These are phyloP conservation scores for Lathyrus sativus DNA, from an alignment of 306 rosid genomes.

Conservation along the genomic window DNA sequence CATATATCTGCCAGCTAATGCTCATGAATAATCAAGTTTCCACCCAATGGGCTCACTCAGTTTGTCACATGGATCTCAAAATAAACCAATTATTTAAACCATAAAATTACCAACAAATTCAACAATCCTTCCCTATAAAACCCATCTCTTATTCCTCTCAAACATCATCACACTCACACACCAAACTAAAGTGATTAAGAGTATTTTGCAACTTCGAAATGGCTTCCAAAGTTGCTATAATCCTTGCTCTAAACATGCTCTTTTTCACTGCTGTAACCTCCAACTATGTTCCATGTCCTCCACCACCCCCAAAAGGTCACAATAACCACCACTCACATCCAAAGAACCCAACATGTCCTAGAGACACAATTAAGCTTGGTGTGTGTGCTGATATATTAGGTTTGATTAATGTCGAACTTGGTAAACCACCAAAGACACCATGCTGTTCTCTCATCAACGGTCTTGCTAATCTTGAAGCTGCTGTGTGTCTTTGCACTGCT, in stretches of 20 bases:
- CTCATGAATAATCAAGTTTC: too few species aligned
- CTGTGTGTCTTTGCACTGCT: conserved; percentile 90
- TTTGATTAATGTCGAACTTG: conserved; percentile 63
- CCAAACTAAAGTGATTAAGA: conserved; percentile 16
- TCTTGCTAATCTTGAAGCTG: conserved; percentile 80
- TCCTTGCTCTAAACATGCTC: conserved; percentile 61
- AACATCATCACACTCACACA: conserved; percentile 9
- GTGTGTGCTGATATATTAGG: conserved; percentile 73
- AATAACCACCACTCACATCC: conserved; percentile 43
- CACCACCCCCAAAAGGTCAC: conserved; percentile 50
- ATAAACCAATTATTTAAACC: too few species aligned
- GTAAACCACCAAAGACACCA: conserved; percentile 64
- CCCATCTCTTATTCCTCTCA: conserved; percentile 8
- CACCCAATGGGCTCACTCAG: too few species aligned
- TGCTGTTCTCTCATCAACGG: conserved; percentile 65
- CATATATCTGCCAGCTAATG: conserved; percentile 49
- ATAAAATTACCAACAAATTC: neutral
- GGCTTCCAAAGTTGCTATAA: conserved; percentile 69
- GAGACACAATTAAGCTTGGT: conserved; percentile 67
- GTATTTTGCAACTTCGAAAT: conserved; percentile 28
- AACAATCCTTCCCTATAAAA: conserved; percentile 49
- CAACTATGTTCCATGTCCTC: conserved; percentile 66
- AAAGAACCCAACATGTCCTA: conserved; percentile 48
- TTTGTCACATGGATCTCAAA: too few species aligned
- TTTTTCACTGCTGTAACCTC: conserved; percentile 71